These are phyloP conservation scores for Paecilomyces sp. DNA, from an alignment of 2,329 filamentous ascomycete genomes.

Conservation along the genomic window DNA sequence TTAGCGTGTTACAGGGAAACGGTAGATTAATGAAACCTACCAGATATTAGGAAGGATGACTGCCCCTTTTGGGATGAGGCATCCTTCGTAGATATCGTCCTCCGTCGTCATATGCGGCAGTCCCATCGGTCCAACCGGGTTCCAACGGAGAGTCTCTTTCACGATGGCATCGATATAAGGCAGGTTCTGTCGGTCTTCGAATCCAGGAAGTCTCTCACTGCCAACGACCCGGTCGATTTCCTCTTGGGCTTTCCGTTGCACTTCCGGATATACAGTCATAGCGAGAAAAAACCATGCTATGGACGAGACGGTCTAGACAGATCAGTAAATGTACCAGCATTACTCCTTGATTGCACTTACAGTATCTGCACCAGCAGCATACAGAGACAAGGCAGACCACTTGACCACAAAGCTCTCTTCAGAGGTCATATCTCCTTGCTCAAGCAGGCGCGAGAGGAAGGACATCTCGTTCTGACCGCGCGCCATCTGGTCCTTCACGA, in stretches of 20 bases:
- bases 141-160: constrained; percentile 32
- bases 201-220: constrained; percentile 22
- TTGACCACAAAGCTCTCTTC: constrained; percentile 30
- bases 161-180: constrained; percentile 33
- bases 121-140: constrained; percentile 25
- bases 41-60: constrained; percentile 30
- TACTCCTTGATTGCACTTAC: constrained; percentile 11
- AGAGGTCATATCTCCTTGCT: constrained; percentile 21
- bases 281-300: constrained; percentile 43
- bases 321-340: background rate
- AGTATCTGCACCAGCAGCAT: constrained; percentile 37
- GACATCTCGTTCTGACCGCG: constrained; percentile 24
- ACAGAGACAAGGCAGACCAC: constrained; percentile 38
- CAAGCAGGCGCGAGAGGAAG: constrained; percentile 31
- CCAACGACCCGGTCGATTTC: constrained; percentile 36
- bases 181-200: constrained; percentile 28
- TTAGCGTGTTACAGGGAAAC: background rate
- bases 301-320: constrained; percentile 34
- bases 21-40: constrained; percentile 16
- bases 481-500: constrained; percentile 34
- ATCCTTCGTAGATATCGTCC: constrained; percentile 17
- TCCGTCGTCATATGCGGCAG: constrained; percentile 21
- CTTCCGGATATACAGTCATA: constrained; percentile 45
- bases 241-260: constrained; percentile 44
- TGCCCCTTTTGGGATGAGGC: constrained; percentile 28